These are phyloP conservation scores for Pueraria montana DNA, from an alignment of 306 rosid species.

Conservation along the genomic window DNA sequence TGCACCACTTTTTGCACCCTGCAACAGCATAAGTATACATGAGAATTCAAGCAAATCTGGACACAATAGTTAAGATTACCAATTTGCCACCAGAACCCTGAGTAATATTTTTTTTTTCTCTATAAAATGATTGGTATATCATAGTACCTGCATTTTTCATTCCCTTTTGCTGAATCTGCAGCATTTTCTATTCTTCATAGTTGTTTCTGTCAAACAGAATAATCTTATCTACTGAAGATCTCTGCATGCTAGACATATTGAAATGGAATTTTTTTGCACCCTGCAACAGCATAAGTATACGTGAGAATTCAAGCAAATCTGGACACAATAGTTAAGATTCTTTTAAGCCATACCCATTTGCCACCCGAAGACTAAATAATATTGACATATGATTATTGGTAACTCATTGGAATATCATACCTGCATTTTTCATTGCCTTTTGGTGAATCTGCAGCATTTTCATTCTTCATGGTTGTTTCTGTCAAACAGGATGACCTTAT, in stretches of 20 bases:
- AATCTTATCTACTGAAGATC: background rate
- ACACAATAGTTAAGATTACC: too few species aligned
- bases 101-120: too few species aligned
- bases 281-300: too few species aligned
- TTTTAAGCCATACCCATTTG: too few species aligned
- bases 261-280: too few species aligned
- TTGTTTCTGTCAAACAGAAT: conserved; percentile 5
- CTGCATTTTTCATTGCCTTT: background rate
- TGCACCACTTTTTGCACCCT: too few species aligned
- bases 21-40: too few species aligned
- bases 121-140: background rate
- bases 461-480: conserved; percentile 6
- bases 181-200: conserved; percentile 27
- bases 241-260: background rate
- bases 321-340: too few species aligned
- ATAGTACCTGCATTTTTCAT: background rate
- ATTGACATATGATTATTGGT: background rate
- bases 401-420: background rate
- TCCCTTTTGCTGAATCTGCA: conserved; percentile 36
- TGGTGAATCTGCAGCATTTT: conserved; percentile 43
- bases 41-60: too few species aligned
- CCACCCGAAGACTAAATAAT: too few species aligned
- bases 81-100: too few species aligned
- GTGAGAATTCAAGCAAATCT: too few species aligned
- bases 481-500: background rate